phyloP scores from a whole-genome alignment of 2,329 filamentous ascomycete species.

The Calonectria pseudoreteaudii region DNA sequence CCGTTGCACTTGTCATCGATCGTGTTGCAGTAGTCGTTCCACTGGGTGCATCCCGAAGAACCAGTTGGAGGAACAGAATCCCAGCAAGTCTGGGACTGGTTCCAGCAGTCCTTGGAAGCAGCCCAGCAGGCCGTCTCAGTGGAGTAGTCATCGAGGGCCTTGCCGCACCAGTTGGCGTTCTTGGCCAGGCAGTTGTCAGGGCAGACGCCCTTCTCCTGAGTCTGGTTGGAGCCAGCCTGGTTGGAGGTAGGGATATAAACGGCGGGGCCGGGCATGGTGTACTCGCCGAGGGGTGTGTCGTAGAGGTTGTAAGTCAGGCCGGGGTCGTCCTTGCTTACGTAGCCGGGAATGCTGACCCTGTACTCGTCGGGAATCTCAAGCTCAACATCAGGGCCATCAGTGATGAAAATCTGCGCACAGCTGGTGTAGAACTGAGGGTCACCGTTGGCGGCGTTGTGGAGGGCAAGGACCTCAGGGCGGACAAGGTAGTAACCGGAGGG shows the following conservation, averaged over 20 bases:
- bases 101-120: slow-evolving; percentile 66
- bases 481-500: slow-evolving; percentile 77
- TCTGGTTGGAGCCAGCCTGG: slow-evolving; percentile 32
- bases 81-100: slow-evolving; percentile 71
- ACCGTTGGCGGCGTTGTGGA: slow-evolving; percentile 70
- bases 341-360: slow-evolving; percentile 74
- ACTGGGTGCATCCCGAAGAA: slow-evolving; percentile 68
- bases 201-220: slow-evolving; percentile 59
- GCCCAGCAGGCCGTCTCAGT: slow-evolving; percentile 71
- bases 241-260: slow-evolving; percentile 58
- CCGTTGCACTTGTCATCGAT: slow-evolving; percentile 58
- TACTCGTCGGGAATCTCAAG: slow-evolving; percentile 60
- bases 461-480: slow-evolving; percentile 75
- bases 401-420: slow-evolving; percentile 77
- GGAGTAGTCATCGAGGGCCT: slow-evolving; percentile 68
- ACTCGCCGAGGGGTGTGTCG: slow-evolving; percentile 55
- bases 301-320: slow-evolving; percentile 76
- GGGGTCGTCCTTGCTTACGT: slow-evolving; percentile 66
- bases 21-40: slow-evolving; percentile 70
- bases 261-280: slow-evolving; percentile 67
- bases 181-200: slow-evolving; percentile 69
- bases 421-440: slow-evolving; percentile 81
- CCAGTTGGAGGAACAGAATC: slow-evolving; percentile 69
- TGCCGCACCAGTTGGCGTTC: slow-evolving; percentile 80
- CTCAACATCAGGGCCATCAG: slow-evolving; percentile 57